Evolutionary conservation across 768 basidiomycete species (phyloP), one percentile per base, ranked within the genome.

Genomic region (Lentinula guzmanii): DNA sequence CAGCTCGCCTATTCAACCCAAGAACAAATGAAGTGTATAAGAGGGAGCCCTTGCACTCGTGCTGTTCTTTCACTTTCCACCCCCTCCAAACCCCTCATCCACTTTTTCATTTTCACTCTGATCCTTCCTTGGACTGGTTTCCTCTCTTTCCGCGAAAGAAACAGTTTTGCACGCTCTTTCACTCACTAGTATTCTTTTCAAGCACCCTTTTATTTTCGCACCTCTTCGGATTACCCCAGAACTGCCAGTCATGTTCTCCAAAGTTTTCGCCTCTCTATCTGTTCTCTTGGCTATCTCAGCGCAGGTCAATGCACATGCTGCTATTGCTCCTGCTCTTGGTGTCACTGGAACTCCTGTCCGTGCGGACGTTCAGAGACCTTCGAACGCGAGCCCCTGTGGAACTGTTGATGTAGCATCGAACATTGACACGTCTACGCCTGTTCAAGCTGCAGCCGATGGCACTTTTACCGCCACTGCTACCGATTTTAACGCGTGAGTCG

Each of bases 401-500:
- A 65, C 35, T 7, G 58, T 65, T 15, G 52, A 66, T 61, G 59
- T 62, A 4, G 63, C 64, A 18, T 59, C 61, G 31, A 65, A 59
- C 48, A n/a, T 66, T 41, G 67, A 66, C 37, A 54, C 65, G n/a
- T 68, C 67, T 10, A 66, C 64, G 0, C 65, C 67, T n/a, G 51
- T 62, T 43, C 61, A 64, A 8, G 65, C 39, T 24, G 65, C 61
- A 24, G 69, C 71, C 1, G 66, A 73, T 43, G 75, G 75, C 28
- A 57, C 69, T 0, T 73, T 76, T 63, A 62, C 68, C 4, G 62
- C 68, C 18, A 68, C 61, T 39, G 66, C 71, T 58, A 65, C 55
- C 18, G 71, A 77, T 68, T 77, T 76, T 64, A 76, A 76, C 63
- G 69, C 61, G 76, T 77, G 65, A 60, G 72, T 64, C 15, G 45